These are phyloP conservation scores for Coelastrella sp. DNA, from an alignment of 139 green algal genomes.

Conservation along the genomic window DNA sequence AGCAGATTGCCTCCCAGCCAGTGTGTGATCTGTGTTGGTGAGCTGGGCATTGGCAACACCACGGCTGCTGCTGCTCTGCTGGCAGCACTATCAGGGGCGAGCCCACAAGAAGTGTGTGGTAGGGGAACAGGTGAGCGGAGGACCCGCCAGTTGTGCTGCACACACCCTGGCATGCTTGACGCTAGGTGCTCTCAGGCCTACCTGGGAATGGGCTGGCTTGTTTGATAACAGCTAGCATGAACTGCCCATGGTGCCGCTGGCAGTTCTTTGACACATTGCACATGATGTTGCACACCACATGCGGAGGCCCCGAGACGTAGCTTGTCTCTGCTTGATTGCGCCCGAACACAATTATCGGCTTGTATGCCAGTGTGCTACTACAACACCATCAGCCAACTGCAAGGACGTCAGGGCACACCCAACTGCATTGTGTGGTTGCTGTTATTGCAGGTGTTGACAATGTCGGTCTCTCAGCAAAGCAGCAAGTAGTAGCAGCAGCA, in stretches of 20 bases:
- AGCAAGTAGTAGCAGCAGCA: slow-evolving; percentile 35
- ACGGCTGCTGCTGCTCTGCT: slow-evolving; percentile 61
- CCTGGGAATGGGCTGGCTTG: neutral
- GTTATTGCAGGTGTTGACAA: slow-evolving; percentile 55
- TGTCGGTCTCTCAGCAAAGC: slow-evolving; percentile 53
- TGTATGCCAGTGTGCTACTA: neutral
- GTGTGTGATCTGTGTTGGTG: slow-evolving; percentile 28
- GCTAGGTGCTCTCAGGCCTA: neutral
- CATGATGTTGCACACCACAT: no score
- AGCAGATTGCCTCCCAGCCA: neutral
- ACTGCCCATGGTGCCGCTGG: no score
- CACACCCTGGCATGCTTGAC: neutral
- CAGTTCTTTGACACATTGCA: no score
- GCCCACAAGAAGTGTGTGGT: slow-evolving; percentile 52
- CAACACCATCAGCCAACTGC: neutral
- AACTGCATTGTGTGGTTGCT: neutral
- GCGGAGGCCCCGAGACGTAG: no score
- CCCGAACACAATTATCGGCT: no score
- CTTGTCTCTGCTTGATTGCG: no score
- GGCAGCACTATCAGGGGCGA: slow-evolving; percentile 51
- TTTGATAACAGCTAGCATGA: no score
- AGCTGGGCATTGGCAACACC: slow-evolving; percentile 75
- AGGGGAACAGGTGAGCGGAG: slow-evolving; percentile 54
- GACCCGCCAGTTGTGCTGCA: neutral
- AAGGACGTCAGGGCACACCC: neutral